Base-by-base conservation (phyloP, 2,329 filamentous ascomycete genomes). In the Sclerotinia glacialis region DNA sequence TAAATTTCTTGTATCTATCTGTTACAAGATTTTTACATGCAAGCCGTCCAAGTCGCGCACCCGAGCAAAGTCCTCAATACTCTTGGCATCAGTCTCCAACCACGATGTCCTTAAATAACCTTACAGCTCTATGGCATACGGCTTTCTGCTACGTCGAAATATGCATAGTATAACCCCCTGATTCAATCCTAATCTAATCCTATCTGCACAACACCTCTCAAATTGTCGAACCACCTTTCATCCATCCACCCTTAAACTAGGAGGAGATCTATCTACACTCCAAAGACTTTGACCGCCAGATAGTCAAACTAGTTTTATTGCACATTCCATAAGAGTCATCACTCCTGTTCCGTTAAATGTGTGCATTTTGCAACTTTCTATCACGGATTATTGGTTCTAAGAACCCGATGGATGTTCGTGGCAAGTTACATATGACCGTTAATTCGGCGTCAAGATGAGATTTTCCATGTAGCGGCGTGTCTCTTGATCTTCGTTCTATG, bases 131-230 rank as follows among this genome's bases (percentile, higher is more conserved):
- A 28, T 3, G 2, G 23, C 14, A 28, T 28, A 7, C 2, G 4
- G 3, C 0, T 50, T 26, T 26, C 23, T 28, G 12, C 1, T 50
- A 16, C 23, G 14, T 37, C 47, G 9, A 28, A 16, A 50, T 8
- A 18, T 26, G 14, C 23, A 14, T 3, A 16, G 14, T 0, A 3
- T 28, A 37, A 6, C 1, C 4, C 14, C 0, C 23, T 11, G 4
- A 3, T 28, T 50, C 31, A 5, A 34, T 5, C n/a, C n/a, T 26
- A 28, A 28, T 28, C 4, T 1, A 28, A 28, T 14, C 26, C 23
- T 9, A 50, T 50, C 0, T 26, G 5, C 14, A 5, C 12, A 11
- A 3, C 23, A 50, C 23, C 12, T 50, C 5, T 50, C 34, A 14
- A 28, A 28, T 6, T 14, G 4, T 2, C 47, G 4, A 26, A 16